Evolutionary conservation across 2,329 filamentous ascomycete species (phyloP), one percentile per base, ranked within the genome.

Genomic region (Ilyonectria destructans): DNA sequence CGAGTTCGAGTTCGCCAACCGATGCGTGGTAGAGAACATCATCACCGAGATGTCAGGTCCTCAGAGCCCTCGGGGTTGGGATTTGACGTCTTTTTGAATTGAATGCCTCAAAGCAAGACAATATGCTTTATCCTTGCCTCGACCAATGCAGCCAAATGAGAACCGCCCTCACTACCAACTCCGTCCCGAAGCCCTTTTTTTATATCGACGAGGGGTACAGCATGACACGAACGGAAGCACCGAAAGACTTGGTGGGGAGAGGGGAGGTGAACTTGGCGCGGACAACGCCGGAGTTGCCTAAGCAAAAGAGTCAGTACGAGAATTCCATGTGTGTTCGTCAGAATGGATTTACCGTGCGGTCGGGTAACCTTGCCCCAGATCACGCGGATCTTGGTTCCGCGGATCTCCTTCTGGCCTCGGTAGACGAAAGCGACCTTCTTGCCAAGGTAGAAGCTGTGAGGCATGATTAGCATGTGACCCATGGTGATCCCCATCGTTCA

Each of bases 361-460:
- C 95, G 90, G 84, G 94, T 97, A 84, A 98, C 92, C 90, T 97
- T 98, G 89, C 96, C 96, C 95, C 95, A 98, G 89, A 98, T 98
- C 80, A 98, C 93, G 83, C 96, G 92, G 88, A 98, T 97, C 92
- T 98, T 98, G 85, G 95, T 96, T 84, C 96, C 96, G 81, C 96
- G 93, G 82, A 97, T 90, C 89, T 97, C 94, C 87, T 92, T 95
- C 87, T 94, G 92, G 80, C 92, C 96, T 83, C 95, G 94, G 91
- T 98, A 99, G 86, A 99, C 95, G 86, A 95, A 99, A 84, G 96
- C 96, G 84, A 98, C 91, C 89, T 95, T 95, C 93, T 99, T 99
- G 88, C 96, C 96, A 77, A 94, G 89, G 89, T 99, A 99, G 93
- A 98, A 98, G 87, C 88, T 89, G 77, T 67, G 69, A 70, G 43